A percentile compares a stretch with the other conserved stretches of the same genome.
These are phyloP conservation scores for Kluyveromyces marxianus DNA, from an alignment of 1,139 yeast genomes.

Conservation along the genomic window DNA sequence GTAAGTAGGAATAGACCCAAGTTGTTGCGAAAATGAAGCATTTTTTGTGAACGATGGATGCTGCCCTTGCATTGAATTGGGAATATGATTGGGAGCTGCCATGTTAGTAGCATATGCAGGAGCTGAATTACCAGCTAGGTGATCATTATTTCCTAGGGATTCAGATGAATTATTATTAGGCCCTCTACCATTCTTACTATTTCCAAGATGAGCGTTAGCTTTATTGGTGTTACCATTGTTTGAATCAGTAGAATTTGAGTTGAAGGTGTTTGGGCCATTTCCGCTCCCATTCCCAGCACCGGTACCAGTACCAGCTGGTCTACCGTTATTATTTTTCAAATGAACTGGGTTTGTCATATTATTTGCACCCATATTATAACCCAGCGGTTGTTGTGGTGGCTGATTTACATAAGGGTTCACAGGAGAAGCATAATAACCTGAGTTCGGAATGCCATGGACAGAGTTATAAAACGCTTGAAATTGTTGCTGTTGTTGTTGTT, in stretches of 20 bases:
- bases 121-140: neutral
- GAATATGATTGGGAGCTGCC: neutral
- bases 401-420: slow-evolving; percentile 18
- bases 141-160: neutral
- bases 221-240: neutral
- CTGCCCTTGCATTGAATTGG: neutral
- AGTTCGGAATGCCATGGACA: neutral
- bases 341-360: neutral
- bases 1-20: slow-evolving; percentile 5
- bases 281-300: neutral
- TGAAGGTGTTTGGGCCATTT: neutral
- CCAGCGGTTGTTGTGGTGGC: slow-evolving; percentile 10
- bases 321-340: neutral
- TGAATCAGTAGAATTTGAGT: neutral
- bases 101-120: neutral
- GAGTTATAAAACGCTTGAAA: slow-evolving; percentile 1
- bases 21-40: slow-evolving; percentile 2
- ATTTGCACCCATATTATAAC: neutral
- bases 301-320: slow-evolving; percentile 5
- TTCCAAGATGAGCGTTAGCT: no score
- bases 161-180: neutral
- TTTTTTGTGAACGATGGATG: neutral
- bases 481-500: slow-evolving; percentile 11
- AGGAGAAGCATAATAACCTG: slow-evolving; percentile 11
- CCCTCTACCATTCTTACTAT: neutral